Evolutionary conservation across 2,329 filamentous ascomycete genomes (phyloP), one percentile per base, ranked within the genome.

Genomic region (Paracamarosporium sp.): DNA sequence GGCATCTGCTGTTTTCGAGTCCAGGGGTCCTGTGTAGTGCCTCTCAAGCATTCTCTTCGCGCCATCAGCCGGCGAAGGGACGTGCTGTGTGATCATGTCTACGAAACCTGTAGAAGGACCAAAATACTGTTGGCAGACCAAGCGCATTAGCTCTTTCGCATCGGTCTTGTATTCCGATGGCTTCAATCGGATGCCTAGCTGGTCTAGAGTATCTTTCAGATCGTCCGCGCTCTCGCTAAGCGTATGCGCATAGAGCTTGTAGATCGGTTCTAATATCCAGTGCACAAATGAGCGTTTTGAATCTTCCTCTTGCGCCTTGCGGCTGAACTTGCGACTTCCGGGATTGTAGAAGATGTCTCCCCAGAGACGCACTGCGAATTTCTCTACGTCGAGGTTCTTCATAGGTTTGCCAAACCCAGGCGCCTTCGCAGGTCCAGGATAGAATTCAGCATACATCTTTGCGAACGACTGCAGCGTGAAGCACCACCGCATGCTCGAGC

Each of bases 311-410:
- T 91, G 80, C 0, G 88, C 86, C 74, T 96, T 98, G 61, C 95
- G 86, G 51, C 92, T 96, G 70, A 99, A 99, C 55, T 91, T 94
- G 61, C 94, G 89, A 78, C 92, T 96, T 68, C 83, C 84, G 0
- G 94, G 92, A 72, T 98, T 98, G 82, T 90, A 99, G 79, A 95
- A 99, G 56, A 99, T 90, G 73, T 99, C 94, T 22, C 95, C 95
- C 95, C 95, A 99, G 63, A 99, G 81, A 51, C 95, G 85, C 70
- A 85, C 85, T 17, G 91, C 89, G 75, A 99, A 96, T 67, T 97
- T 93, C 1, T 88, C 85, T 0, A 88, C 83, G 74, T 96, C 92
- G 68, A 98, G 70, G 17, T 67, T 68, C 60, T 73, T 71, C 61
- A 70, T 72, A 1, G 65, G 65, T 48, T 73, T 65, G 31, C 73